Base-by-base conservation (phyloP, 2,329 filamentous ascomycete genomes). In the Ophiocordyceps camponoti-rufipedis region DNA sequence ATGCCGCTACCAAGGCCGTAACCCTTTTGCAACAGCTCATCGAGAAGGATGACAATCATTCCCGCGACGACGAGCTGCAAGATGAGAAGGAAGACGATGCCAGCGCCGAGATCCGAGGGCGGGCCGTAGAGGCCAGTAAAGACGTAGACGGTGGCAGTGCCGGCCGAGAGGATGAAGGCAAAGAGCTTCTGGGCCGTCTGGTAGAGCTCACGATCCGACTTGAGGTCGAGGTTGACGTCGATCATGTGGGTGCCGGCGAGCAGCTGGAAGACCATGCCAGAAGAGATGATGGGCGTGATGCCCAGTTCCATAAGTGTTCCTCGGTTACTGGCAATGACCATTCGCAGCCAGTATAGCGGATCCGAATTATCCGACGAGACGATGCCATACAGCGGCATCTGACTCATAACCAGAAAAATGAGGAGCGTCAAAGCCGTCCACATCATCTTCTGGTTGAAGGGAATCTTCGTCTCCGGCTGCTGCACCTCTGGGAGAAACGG, bases 221-320 rank as follows among this genome's bases (percentile, higher is more conserved):
- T 98, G 68, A 96, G 82, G 75, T 98, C 91, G 59, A 98, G 85
- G 78, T 98, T 96, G 74, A 98, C 89, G 65, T 98, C 91, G 69
- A 98, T 96, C 72, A 96, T 83, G 77, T 98, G 91, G 66, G 91
- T 98, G 62, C 91, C 91, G 61, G 91, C 91, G 54, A 98, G 85
- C 60, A 98, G 88, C 81, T 98, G 91, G 80, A 98, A 98, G 60
- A 98, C 87, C 91, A 98, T 98, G 69, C 91, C 91, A 35, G 91
- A 96, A 49, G 91, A 95, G 70, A 98, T 96, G 68, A 98, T 98
- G 58, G 93, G 93, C 23, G 91, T 94, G 58, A 96, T 91, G 72
- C 88, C 87, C 71, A 94, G 63, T 63, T 94, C 88, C 88, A 94
- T 94, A 64, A 94, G 66, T 28, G 88, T 94, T 67, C 88, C 88